phyloP scores from a whole-genome alignment of 441 rosid genomes.

The Croton setiger region DNA sequence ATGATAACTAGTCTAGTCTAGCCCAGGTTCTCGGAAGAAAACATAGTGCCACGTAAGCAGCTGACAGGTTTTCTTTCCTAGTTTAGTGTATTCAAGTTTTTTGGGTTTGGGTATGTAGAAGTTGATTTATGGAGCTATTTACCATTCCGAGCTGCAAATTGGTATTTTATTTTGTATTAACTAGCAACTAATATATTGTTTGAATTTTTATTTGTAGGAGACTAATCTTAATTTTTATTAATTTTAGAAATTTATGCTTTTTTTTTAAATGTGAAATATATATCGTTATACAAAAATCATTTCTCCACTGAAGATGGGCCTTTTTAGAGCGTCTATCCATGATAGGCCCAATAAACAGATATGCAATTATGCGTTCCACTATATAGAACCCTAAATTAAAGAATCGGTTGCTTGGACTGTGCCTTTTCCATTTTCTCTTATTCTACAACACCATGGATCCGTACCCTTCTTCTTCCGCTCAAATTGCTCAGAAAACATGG shows the following conservation, averaged over 20 bases:
- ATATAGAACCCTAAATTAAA: background rate
- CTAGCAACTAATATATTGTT: background rate
- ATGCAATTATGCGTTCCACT: too few species aligned
- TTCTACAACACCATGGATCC: slow-evolving; percentile 40
- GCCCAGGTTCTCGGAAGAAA: too few species aligned
- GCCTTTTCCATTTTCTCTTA: background rate
- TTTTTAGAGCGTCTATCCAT: too few species aligned
- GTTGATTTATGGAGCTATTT: slow-evolving; percentile 15
- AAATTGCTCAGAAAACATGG: slow-evolving; percentile 96
- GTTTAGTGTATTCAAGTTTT: slow-evolving; percentile 1
- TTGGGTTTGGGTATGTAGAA: background rate
- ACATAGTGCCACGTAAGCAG: too few species aligned
- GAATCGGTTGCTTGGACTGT: background rate
- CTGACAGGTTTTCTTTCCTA: slow-evolving; percentile 1
- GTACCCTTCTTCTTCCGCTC: slow-evolving; percentile 37
- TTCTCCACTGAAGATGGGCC: too few species aligned
- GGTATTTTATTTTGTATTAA: background rate
- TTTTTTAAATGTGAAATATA: too few species aligned
- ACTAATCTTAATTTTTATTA: too few species aligned
- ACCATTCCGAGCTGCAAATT: slow-evolving; percentile 7
- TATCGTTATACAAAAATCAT: too few species aligned
- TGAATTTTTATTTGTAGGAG: too few species aligned
- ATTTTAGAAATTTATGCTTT: too few species aligned
- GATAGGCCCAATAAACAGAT: too few species aligned
- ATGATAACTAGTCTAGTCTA: slow-evolving; percentile 25